phyloP scores from a whole-genome alignment of 176 grass and related monocot species.

The Aegilops longissima region DNA sequence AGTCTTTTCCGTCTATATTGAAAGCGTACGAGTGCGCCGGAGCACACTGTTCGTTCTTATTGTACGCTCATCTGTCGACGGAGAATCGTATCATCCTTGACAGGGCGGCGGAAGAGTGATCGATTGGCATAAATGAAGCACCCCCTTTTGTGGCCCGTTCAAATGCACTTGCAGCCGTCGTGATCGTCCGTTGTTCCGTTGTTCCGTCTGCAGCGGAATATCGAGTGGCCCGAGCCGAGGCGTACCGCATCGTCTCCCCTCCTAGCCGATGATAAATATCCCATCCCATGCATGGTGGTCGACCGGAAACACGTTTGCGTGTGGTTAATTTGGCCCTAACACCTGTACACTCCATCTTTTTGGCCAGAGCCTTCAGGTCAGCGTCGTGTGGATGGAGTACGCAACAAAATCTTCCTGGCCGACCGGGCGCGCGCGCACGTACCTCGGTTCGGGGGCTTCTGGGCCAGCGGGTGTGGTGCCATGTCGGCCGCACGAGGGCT shows the following conservation, averaged over 20 bases:
- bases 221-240: background rate
- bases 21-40: too few species aligned
- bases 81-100: background rate
- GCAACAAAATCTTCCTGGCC: background rate
- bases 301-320: background rate
- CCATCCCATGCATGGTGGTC: background rate
- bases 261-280: background rate
- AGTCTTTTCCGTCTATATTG: too few species aligned
- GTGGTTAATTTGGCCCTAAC: background rate
- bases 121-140: background rate
- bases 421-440: background rate
- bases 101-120: background rate
- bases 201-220: background rate
- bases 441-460: background rate
- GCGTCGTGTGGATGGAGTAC: background rate
- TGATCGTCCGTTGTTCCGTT: background rate
- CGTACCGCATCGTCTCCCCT: background rate
- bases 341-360: background rate
- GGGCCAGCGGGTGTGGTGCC: background rate
- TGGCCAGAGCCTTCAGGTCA: background rate
- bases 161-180: background rate
- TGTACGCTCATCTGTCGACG: too few species aligned
- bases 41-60: too few species aligned
- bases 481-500: background rate
- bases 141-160: background rate